A percentile compares a stretch with the other conserved stretches of the same genome.
These are phyloP conservation scores for Cytospora leucostoma DNA, from an alignment of 2,329 filamentous ascomycete genomes.

Conservation along the genomic window DNA sequence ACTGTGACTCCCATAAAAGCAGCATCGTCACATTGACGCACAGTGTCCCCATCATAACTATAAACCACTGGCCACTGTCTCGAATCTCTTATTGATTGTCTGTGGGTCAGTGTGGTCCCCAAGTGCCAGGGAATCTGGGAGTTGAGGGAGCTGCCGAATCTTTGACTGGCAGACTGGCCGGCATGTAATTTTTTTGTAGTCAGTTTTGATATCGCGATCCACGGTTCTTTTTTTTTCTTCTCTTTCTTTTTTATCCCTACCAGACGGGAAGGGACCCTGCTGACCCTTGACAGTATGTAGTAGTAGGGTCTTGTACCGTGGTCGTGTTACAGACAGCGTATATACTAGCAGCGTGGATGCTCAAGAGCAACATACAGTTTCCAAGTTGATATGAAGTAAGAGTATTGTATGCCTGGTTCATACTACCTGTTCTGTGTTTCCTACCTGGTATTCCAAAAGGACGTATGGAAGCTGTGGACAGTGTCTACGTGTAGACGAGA, in stretches of 20 bases:
- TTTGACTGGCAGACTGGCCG: conserved; percentile 21
- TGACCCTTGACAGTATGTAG: not conserved
- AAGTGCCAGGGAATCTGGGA: not conserved
- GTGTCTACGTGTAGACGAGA: not conserved
- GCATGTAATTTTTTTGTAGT: conserved; percentile 14
- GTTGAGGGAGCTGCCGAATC: conserved; percentile 15
- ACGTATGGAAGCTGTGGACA: no score
- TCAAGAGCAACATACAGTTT: no score
- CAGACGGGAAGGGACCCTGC: not conserved
- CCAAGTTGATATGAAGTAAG: no score
- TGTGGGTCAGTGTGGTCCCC: conserved; percentile 4
- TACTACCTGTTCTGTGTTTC: no score
- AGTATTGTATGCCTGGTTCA: no score
- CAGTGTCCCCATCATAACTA: conserved; percentile 10
- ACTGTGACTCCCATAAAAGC: not conserved
- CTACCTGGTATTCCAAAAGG: no score
- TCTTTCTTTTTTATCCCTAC: conserved; percentile 2
- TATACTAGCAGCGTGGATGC: no score
- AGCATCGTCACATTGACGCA: not conserved
- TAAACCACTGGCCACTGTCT: conserved; percentile 11
- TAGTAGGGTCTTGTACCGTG: not conserved
- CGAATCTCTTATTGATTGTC: conserved; percentile 9
- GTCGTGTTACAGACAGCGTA: not conserved
- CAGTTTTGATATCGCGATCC: conserved; percentile 26
- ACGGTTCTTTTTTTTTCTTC: conserved; percentile 3